Conservation (phyloP, 192 early-diverging fungal genomes). For the Chytriomyces sp. region DNA sequence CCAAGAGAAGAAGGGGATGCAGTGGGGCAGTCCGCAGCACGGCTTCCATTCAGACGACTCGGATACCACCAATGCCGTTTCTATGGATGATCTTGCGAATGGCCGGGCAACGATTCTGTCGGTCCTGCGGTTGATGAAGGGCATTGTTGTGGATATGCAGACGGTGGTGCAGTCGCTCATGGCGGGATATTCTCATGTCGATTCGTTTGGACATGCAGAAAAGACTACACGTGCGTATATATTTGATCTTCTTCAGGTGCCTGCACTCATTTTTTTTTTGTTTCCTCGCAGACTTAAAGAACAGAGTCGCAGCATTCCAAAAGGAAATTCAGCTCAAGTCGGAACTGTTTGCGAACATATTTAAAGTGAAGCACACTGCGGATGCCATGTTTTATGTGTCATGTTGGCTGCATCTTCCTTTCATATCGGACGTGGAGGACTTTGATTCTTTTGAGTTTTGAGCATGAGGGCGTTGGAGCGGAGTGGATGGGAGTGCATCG, state of each 20-base stretch:
- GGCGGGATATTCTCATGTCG: neutral
- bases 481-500: no score
- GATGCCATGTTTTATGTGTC: slow-evolving; percentile 14
- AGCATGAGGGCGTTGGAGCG: no score
- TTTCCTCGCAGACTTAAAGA: neutral
- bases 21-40: neutral
- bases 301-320: neutral
- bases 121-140: neutral
- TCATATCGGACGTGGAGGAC: slow-evolving; percentile 3
- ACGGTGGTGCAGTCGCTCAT: neutral
- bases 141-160: slow-evolving; percentile 5
- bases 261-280: neutral
- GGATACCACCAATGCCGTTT: no score
- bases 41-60: neutral
- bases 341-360: neutral
- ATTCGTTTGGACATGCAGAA: neutral
- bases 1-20: neutral
- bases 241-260: neutral
- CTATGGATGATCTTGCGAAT: neutral
- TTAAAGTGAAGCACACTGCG: neutral
- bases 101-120: neutral
- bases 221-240: neutral
- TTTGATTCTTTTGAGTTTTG: no score
- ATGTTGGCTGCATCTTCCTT: slow-evolving; percentile 19
- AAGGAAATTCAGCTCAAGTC: slow-evolving; percentile 3